phyloP scores from a whole-genome alignment of 2,329 filamentous ascomycete genomes.

The Mycosphaerella arachidis region DNA sequence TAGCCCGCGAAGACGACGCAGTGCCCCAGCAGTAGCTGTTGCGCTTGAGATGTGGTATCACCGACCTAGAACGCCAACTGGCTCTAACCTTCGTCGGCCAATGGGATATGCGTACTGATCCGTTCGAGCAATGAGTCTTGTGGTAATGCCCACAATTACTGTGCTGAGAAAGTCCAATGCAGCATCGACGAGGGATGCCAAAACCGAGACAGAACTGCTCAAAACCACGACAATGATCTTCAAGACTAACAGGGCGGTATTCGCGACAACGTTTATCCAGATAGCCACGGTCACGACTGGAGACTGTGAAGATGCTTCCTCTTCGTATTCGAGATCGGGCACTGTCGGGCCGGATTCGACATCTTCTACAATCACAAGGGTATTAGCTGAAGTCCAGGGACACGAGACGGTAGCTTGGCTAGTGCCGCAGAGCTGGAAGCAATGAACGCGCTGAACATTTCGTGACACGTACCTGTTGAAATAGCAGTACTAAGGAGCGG shows the following conservation, averaged over 20 bases:
- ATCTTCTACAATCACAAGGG: background rate
- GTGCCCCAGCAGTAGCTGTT: background rate
- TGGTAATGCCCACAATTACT: constrained; percentile 75
- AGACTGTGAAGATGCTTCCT: constrained; percentile 69
- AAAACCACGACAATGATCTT: constrained; percentile 74
- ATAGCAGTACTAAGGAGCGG: constrained; percentile 26
- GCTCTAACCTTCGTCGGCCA: constrained; percentile 71
- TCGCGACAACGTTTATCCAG: constrained; percentile 77
- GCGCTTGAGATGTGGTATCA: background rate
- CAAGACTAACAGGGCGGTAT: constrained; percentile 66
- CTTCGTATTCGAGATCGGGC: constrained; percentile 60
- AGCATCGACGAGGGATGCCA: constrained; percentile 75
- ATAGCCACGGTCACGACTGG: constrained; percentile 81
- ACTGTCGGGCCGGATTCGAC: background rate
- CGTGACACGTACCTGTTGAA: background rate
- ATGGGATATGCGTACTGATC: constrained; percentile 74
- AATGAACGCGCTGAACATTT: no score
- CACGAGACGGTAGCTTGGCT: no score
- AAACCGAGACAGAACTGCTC: constrained; percentile 75
- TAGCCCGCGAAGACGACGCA: no score
- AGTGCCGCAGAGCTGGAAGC: no score
- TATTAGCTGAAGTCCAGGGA: no score
- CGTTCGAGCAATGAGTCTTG: constrained; percentile 66
- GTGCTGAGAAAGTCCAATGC: constrained; percentile 77
- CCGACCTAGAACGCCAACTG: constrained; percentile 62